Evolutionary conservation across 257 asterid genomes (phyloP).

Genomic region (Fraxinus anomala): DNA sequence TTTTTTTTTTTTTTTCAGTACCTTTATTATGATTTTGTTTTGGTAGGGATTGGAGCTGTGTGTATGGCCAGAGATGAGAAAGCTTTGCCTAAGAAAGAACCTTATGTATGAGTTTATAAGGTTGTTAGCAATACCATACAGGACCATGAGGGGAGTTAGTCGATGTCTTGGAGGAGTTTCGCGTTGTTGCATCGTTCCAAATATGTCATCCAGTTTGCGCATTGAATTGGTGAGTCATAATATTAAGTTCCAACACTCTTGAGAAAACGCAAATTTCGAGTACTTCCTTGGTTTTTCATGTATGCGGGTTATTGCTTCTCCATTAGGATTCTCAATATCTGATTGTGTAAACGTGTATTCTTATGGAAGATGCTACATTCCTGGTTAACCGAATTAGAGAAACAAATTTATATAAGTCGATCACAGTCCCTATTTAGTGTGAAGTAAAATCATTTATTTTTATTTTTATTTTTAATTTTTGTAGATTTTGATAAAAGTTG

Average conservation of each 20-base stretch:
- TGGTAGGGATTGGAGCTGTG: slow-evolving; percentile 72
- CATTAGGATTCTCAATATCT: too few species aligned
- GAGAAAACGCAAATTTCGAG: neutral
- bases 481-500: too few species aligned
- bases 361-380: neutral
- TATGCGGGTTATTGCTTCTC: neutral
- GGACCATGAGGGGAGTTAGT: slow-evolving; percentile 71
- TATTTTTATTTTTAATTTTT: too few species aligned
- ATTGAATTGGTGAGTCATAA: slow-evolving; percentile 72
- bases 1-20: neutral
- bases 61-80: slow-evolving; percentile 90
- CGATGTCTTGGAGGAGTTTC: slow-evolving; percentile 74
- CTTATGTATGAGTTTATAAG: slow-evolving; percentile 76
- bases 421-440: neutral
- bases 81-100: slow-evolving; percentile 77
- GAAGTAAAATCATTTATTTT: too few species aligned
- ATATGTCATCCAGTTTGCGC: slow-evolving; percentile 66
- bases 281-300: slow-evolving; percentile 6
- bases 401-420: neutral
- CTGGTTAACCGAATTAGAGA: neutral
- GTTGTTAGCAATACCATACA: slow-evolving; percentile 78
- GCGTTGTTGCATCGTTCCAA: slow-evolving; percentile 67
- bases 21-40: slow-evolving; percentile 25
- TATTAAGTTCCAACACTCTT: slow-evolving; percentile 10
- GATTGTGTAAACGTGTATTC: too few species aligned